Evolutionary conservation across 129 eudicot genomes (phyloP), one percentile per base, ranked within the genome.

Genomic region (Chrysanthemum seticuspe): DNA sequence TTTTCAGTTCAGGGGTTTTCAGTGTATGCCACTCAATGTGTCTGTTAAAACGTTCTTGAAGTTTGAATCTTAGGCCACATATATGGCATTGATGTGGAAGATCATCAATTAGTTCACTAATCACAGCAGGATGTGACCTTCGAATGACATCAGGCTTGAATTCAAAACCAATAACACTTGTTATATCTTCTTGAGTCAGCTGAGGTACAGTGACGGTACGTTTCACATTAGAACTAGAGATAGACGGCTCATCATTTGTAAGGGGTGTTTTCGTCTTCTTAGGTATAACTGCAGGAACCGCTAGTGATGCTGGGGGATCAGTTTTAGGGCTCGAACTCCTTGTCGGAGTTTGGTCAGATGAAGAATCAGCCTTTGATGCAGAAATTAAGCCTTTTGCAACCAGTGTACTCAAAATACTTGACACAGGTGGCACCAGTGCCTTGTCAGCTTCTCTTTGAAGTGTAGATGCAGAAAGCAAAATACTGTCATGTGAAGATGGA

Each of bases 301-400:
- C 21, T 45, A 72, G 57, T 34, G 66, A 56, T 70, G 77, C 57
- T 47, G 79, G 47, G 53, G 76, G 47, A 62, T 68, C 81, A 65
- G 10, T 29, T 75, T 72, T 76, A 53, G 87, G 78, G 68, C 51
- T 76, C 25, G 25, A 62, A 74, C 78, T 73, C 31, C 18, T 72
- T 67, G 76, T 66, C 49, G 44, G 70, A 68, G 27, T 59, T 16
- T 74, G 49, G 16, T 79, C 65, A 16, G 73, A 18, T 49, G 73
- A 48, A 55, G 86, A 68, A 53, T 85, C 95, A 27, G 77, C 65
- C 63, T 81, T 87, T 3, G 98, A 77, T 29, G 92, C 73, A 75
- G 90, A 76, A 61, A 93, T 93, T 78, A 90, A 78, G 31, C 98
- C 97, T 72, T 86, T 90, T 0, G 96, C 89, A 45, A 93, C 83